phyloP scores from a whole-genome alignment of 805 yeast genomes.

The Kodamaea restingae region DNA sequence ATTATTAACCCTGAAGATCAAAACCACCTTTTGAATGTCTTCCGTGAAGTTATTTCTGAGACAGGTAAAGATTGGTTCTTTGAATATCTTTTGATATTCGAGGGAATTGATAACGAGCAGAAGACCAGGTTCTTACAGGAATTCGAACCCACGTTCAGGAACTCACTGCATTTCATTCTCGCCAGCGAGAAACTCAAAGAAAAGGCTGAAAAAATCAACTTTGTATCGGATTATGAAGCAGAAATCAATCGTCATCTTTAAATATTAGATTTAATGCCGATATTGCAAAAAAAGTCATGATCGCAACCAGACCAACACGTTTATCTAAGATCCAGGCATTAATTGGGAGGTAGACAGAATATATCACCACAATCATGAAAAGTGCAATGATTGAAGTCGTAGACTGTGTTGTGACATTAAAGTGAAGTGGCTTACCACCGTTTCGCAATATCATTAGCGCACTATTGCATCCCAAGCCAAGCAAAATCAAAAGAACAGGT shows the following conservation, averaged over 20 bases:
- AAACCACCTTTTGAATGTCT: conserved; percentile 23
- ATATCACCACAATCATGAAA: conserved; percentile 18
- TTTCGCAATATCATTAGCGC: conserved; percentile 1
- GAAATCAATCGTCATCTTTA: conserved; percentile 6
- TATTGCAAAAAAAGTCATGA: conserved; percentile 2
- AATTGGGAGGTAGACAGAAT: conserved; percentile 26
- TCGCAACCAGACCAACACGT: conserved; percentile 22
- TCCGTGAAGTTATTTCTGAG: conserved; percentile 25
- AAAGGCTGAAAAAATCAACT: conserved; percentile 1
- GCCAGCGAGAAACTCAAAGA: conserved; percentile 7
- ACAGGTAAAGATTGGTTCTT: conserved; percentile 36
- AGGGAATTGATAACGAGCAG: conserved; percentile 14
- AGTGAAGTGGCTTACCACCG: conserved; percentile 11
- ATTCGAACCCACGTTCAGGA: conserved; percentile 14
- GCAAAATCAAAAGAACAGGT: conserved; percentile 43
- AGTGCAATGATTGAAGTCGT: conserved; percentile 24
- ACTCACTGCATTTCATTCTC: conserved; percentile 8
- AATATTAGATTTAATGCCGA: conserved; percentile 1
- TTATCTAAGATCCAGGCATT: conserved; percentile 34
- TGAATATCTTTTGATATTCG: conserved; percentile 26
- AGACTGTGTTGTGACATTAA: conserved; percentile 22
- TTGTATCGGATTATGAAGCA: conserved; percentile 7
- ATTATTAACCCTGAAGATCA: conserved; percentile 23
- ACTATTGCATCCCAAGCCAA: conserved; percentile 51
- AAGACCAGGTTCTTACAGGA: conserved; percentile 22